phyloP scores from a whole-genome alignment of 345 rosid species.

The Limnanthes douglasii region DNA sequence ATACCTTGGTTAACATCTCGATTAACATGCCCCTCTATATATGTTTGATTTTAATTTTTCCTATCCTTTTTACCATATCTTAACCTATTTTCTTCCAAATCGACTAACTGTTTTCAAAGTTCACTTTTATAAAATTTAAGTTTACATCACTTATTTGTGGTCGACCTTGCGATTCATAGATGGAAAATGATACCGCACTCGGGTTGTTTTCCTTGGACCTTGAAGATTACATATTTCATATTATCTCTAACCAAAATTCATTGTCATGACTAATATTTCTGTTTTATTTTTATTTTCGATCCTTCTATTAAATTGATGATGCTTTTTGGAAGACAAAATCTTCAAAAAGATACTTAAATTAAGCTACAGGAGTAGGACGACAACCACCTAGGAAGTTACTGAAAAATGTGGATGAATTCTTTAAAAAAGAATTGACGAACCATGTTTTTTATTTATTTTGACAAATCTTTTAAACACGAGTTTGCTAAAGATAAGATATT shows the following conservation, averaged over 20 bases:
- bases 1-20: constrained; percentile 29
- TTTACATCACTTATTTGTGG: constrained; percentile 13
- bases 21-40: constrained; percentile 13
- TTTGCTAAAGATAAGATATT: no score
- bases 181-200: constrained; percentile 31
- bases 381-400: no score
- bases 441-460: no score
- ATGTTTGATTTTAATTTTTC: constrained; percentile 18
- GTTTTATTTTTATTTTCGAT: constrained; percentile 27
- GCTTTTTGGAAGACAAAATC: no score
- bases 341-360: no score
- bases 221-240: constrained; percentile 52
- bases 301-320: no score
- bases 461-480: no score
- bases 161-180: constrained; percentile 10
- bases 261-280: constrained; percentile 25
- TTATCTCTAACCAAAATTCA: constrained; percentile 31
- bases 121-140: constrained; percentile 15
- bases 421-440: no score
- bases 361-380: no score
- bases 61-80: constrained; percentile 20
- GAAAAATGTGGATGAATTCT: no score
- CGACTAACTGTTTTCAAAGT: constrained; percentile 18
- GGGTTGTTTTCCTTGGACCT: constrained; percentile 45
- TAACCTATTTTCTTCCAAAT: constrained; percentile 22